Evolutionary conservation across 148 eudicot genomes (phyloP).

Genomic region (Linanthus parryae): DNA sequence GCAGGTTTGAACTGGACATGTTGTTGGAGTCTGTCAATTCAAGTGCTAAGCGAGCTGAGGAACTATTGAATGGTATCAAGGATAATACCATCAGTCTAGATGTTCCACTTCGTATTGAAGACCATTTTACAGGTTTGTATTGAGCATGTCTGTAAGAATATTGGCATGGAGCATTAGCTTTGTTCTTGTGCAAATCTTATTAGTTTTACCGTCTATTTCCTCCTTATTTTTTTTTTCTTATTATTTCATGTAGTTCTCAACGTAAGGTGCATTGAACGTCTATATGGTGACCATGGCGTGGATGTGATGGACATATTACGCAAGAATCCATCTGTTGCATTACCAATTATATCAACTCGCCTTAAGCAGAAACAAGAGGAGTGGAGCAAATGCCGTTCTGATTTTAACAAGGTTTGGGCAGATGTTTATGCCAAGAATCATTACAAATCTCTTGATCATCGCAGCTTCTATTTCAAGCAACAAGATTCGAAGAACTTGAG

Average conservation of each 20-base stretch:
- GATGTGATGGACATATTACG: conserved; percentile 85
- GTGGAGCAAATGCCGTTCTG: conserved; percentile 84
- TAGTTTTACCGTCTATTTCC: not conserved
- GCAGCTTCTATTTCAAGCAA: conserved; percentile 98
- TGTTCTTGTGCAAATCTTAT: not conserved
- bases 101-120: conserved; percentile 57
- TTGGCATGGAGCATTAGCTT: not conserved
- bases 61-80: conserved; percentile 55
- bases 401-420: conserved; percentile 95
- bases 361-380: conserved; percentile 96
- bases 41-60: conserved; percentile 76
- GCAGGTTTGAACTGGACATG: conserved; percentile 97
- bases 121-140: conserved; percentile 65
- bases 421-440: conserved; percentile 90
- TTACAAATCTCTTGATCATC: conserved; percentile 95
- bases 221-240: conserved; percentile 4
- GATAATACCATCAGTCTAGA: conserved; percentile 39
- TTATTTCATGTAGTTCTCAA: conserved; percentile 52
- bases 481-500: conserved; percentile 97
- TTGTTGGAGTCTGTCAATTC: conserved; percentile 88
- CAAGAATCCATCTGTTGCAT: conserved; percentile 57
- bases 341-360: conserved; percentile 81
- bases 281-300: conserved; percentile 92
- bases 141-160: too few relatives aligned
- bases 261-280: conserved; percentile 90